Evolutionary conservation across 2,329 filamentous ascomycete species (phyloP).

Genomic region (Mycosphaerella sp.): DNA sequence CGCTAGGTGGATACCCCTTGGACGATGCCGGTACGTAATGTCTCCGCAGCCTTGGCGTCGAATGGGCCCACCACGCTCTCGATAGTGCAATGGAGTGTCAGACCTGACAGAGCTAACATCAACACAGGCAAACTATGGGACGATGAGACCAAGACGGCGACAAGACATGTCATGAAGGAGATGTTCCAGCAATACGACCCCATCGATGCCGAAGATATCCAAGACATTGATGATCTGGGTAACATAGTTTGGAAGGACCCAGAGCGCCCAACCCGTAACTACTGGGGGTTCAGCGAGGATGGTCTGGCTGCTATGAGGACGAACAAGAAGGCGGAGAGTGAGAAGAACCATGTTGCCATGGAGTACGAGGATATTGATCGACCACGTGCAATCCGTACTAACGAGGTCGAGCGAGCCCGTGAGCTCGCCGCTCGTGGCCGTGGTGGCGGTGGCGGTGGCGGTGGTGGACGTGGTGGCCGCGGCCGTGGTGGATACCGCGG

Average conservation of each 20-base stretch:
- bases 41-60: no score
- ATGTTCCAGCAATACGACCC: conserved; percentile 26
- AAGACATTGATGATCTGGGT: conserved; percentile 31
- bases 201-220: conserved; percentile 26
- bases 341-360: conserved; percentile 10
- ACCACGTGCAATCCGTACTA: neutral
- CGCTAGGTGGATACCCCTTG: conserved; percentile 26
- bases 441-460: neutral
- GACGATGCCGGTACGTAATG: conserved; percentile 19
- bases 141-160: conserved; percentile 21
- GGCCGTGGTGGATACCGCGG: conserved; percentile 1
- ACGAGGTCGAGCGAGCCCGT: neutral
- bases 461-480: neutral
- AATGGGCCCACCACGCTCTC: no score
- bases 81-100: no score
- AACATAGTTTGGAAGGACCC: conserved; percentile 31
- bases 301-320: conserved; percentile 24
- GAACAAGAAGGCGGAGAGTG: conserved; percentile 3
- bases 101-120: neutral
- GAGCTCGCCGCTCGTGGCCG: neutral
- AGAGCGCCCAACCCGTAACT: conserved; percentile 29
- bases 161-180: conserved; percentile 23
- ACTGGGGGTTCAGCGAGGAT: conserved; percentile 29
- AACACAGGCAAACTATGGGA: conserved; percentile 20
- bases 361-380: conserved; percentile 22